These are phyloP conservation scores for Sarocladium brachiariae DNA, from an alignment of 2,329 filamentous ascomycete species.

Conservation along the genomic window DNA sequence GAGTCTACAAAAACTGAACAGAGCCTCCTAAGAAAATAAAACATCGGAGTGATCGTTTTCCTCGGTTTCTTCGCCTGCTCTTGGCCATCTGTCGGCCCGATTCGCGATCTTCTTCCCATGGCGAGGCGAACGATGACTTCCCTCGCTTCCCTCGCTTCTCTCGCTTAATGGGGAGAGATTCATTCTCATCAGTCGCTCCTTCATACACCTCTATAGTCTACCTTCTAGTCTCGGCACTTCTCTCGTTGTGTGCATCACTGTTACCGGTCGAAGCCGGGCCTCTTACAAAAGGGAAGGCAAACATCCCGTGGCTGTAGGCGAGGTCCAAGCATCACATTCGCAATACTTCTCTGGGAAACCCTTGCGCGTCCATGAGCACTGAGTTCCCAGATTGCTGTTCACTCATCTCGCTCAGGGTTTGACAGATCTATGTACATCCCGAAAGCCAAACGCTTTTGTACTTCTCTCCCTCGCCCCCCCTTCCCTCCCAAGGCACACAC, in stretches of 20 bases:
- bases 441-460: too few relatives aligned
- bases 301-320: not conserved
- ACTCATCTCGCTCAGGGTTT: not conserved
- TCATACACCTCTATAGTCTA: too few relatives aligned
- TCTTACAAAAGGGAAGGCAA: not conserved
- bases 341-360: not conserved
- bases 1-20: too few relatives aligned
- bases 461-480: too few relatives aligned
- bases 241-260: not conserved
- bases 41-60: too few relatives aligned
- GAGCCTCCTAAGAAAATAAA: too few relatives aligned
- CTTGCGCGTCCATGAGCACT: too few relatives aligned
- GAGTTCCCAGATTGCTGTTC: not conserved
- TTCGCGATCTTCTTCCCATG: not conserved
- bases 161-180: not conserved
- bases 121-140: not conserved
- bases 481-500: too few relatives aligned
- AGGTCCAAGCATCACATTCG: not conserved
- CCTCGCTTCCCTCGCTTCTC: not conserved
- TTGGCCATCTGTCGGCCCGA: not conserved
- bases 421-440: not conserved
- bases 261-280: not conserved
- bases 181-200: not conserved
- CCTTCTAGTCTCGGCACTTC: conserved; percentile 2
- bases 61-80: too few relatives aligned